These are phyloP conservation scores for Podospora pseudoanserina DNA, from an alignment of 495 filamentous ascomycete genomes.

Conservation along the genomic window DNA sequence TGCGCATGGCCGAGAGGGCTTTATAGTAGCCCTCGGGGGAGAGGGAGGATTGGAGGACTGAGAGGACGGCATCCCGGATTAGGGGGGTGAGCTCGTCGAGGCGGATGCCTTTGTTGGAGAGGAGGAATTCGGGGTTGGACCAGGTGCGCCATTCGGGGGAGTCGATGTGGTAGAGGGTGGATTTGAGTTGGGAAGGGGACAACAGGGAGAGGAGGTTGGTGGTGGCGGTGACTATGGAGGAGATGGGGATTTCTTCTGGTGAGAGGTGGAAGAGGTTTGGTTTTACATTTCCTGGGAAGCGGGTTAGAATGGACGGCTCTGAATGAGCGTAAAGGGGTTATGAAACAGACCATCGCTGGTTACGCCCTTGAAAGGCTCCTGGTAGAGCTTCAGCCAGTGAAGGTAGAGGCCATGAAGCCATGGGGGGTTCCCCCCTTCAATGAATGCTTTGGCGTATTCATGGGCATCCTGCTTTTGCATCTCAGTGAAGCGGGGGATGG, in stretches of 20 bases:
- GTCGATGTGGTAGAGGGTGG: conserved; percentile 58
- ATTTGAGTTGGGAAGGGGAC: conserved; percentile 44
- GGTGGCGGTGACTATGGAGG: conserved; percentile 50
- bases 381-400: conserved; percentile 61
- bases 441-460: conserved; percentile 60
- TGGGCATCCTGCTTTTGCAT: conserved; percentile 62
- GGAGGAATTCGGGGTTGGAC: conserved; percentile 71
- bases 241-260: conserved; percentile 60
- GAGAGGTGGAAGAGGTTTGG: conserved; percentile 55
- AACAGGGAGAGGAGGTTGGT: conserved; percentile 42
- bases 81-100: conserved; percentile 53
- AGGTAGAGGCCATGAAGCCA: conserved; percentile 65
- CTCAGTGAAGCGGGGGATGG: conserved; percentile 55
- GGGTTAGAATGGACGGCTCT: too few species aligned
- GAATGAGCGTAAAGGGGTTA: background rate
- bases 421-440: conserved; percentile 55
- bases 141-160: conserved; percentile 69
- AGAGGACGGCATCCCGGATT: conserved; percentile 48
- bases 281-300: conserved; percentile 46
- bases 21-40: conserved; percentile 69
- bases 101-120: conserved; percentile 60
- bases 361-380: conserved; percentile 69
- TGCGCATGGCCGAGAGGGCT: conserved; percentile 64
- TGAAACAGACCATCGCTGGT: conserved; percentile 58
- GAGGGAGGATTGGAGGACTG: conserved; percentile 53